phyloP scores from a whole-genome alignment of 2,329 filamentous ascomycete genomes.

The Curvularia verruculosa region DNA sequence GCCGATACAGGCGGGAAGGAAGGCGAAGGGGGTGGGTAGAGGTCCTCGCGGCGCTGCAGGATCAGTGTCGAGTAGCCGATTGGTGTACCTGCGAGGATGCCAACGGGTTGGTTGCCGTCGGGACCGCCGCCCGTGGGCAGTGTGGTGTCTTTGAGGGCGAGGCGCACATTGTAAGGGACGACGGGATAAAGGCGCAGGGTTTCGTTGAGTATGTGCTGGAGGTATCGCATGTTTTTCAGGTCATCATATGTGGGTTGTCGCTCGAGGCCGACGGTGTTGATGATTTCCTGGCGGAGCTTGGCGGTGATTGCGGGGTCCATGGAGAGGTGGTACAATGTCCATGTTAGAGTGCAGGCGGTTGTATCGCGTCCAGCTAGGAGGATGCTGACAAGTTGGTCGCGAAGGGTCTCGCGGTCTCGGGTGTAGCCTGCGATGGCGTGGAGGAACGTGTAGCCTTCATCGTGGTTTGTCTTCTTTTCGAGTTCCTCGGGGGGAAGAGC shows the following conservation, averaged over 20 bases:
- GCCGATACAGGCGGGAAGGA: conserved; percentile 50
- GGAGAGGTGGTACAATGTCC: conserved; percentile 81
- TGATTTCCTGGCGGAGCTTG: conserved; percentile 76
- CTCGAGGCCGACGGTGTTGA: conserved; percentile 67
- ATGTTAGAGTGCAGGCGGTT: conserved; percentile 80
- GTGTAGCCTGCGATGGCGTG: conserved; percentile 85
- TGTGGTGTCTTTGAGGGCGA: conserved; percentile 56
- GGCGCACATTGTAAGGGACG: conserved; percentile 58
- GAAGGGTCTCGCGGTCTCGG: conserved; percentile 68
- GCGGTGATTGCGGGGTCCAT: conserved; percentile 69
- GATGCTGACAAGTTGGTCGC: conserved; percentile 76
- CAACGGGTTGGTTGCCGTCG: conserved; percentile 54
- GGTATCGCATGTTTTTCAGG: conserved; percentile 86
- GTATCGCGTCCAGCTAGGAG: conserved; percentile 88
- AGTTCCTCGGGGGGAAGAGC: conserved; percentile 73
- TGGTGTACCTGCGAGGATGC: conserved; percentile 52
- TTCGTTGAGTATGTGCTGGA: conserved; percentile 46
- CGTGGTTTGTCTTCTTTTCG: conserved; percentile 72
- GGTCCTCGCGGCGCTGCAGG: conserved; percentile 57
- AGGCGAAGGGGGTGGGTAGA: conserved; percentile 52
- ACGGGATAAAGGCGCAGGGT: conserved; percentile 56
- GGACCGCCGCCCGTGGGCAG: conserved; percentile 57
- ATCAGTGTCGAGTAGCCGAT: conserved; percentile 56
- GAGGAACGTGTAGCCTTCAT: conserved; percentile 80
- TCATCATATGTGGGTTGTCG: conserved; percentile 72